Evolutionary conservation across 345 rosid genomes (phyloP), one percentile per base, ranked within the genome.

Genomic region (Syzygium oleosum): DNA sequence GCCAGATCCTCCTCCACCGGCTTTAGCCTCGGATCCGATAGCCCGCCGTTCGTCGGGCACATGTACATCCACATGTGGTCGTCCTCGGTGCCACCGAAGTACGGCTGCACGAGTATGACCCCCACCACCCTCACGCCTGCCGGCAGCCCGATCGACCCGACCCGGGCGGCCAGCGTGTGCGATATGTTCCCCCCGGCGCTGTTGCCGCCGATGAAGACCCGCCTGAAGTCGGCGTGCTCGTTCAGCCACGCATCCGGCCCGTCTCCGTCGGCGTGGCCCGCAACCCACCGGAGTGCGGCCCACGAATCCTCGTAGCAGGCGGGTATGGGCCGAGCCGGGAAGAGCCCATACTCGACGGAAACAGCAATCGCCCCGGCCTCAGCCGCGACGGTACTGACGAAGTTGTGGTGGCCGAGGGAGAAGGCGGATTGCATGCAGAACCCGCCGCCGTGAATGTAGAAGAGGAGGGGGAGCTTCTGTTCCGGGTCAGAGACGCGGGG

Each of bases 111-210:
- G 23, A 92, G 53, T 16, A 90, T 51, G 73, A 88, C 85, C 14
- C 86, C 87, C 5, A 85, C 58, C 21, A 88, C 79, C 87, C 79
- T 90, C 19, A 88, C 34, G 17, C 92, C 90, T 5, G 27, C 34
- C 73, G 7, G 22, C 65, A 91, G 59, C 86, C 87, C 90, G 31
- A 14, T 22, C 2, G 21, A 12, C 23, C 94, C 90, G 8, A 88
- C 90, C 85, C 80, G 80, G 27, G 88, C 51, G 5, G 89, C 89
- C 87, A 87, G 84, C 23, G 86, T 80, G 52, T 94, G 94, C 68
- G 91, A 88, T 23, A 91, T 88, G 79, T 84, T 94, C 8, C 91
- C 94, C 21, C 94, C 94, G 1, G 93, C 92, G 43, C 93, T 92
- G 46, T 91, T 92, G 7, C 94, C 94, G 1, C 31, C 89, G 6